Conservation (phyloP, 2,329 filamentous ascomycete species). For the Clonostachys byssicola region DNA sequence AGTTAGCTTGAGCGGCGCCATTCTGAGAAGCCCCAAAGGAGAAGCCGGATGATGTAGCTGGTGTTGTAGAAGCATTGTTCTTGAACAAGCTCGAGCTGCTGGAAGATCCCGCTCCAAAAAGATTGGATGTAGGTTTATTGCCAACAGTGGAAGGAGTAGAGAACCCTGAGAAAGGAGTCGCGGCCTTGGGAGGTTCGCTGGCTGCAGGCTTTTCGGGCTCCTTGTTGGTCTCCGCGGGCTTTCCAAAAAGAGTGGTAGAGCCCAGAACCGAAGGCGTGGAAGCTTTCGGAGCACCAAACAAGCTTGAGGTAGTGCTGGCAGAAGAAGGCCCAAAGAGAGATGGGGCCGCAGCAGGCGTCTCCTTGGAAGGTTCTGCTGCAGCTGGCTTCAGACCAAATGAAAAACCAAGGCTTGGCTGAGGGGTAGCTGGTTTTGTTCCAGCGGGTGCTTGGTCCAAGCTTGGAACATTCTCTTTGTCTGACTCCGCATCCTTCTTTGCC, state of each 20-base stretch:
- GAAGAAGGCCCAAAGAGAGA: slow-evolving; percentile 15
- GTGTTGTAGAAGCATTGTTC: not conserved
- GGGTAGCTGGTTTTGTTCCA: slow-evolving; percentile 5
- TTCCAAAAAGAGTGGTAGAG: slow-evolving; percentile 27
- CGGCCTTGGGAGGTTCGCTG: slow-evolving; percentile 7
- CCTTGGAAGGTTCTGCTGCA: slow-evolving; percentile 16
- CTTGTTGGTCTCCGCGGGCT: slow-evolving; percentile 19
- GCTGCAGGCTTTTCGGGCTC: slow-evolving; percentile 17
- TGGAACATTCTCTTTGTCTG: slow-evolving; percentile 38
- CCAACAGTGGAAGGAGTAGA: slow-evolving; percentile 1
- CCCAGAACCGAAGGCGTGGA: slow-evolving; percentile 14
- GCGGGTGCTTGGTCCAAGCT: slow-evolving; percentile 22
- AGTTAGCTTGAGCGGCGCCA: slow-evolving; percentile 17
- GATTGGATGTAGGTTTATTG: slow-evolving; percentile 4
- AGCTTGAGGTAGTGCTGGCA: slow-evolving; percentile 14
- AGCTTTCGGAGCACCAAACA: slow-evolving; percentile 32
- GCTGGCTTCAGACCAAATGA: slow-evolving; percentile 26
- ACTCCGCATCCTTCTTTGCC: slow-evolving; percentile 28
- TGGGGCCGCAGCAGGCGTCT: slow-evolving; percentile 13
- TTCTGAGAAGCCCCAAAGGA: slow-evolving; percentile 22
- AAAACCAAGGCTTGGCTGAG: slow-evolving; percentile 16
- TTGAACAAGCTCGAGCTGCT: not conserved
- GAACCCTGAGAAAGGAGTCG: slow-evolving; percentile 9
- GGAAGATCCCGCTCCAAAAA: slow-evolving; percentile 22
- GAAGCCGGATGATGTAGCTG: slow-evolving; percentile 16